A percentile compares a stretch with the other conserved stretches of the same genome.
Evolutionary conservation across 257 asterid species (phyloP).

Genomic region (Apocynum venetum): DNA sequence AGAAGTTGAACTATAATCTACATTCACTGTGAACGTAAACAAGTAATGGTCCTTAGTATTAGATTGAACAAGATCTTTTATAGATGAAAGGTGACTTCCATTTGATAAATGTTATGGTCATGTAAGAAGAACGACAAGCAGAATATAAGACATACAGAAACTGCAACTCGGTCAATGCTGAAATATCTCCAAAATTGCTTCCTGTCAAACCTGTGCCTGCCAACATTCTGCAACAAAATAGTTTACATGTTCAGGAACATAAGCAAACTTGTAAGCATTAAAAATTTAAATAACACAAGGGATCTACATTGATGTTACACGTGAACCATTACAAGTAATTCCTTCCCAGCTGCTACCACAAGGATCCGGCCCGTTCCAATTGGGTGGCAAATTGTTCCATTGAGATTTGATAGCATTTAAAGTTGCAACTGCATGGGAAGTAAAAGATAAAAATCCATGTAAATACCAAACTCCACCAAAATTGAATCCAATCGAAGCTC

Average conservation of each 20-base stretch:
- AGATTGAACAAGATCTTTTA: background rate
- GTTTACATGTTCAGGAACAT: slow-evolving; percentile 12
- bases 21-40: background rate
- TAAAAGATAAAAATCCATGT: background rate
- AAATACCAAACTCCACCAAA: slow-evolving; percentile 2
- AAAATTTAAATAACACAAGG: background rate
- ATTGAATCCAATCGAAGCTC: background rate
- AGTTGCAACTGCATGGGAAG: slow-evolving; percentile 53
- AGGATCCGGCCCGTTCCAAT: slow-evolving; percentile 80
- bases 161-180: slow-evolving; percentile 52
- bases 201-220: slow-evolving; percentile 60
- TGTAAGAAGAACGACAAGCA: background rate
- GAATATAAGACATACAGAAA: slow-evolving; percentile 46
- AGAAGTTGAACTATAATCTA: background rate
- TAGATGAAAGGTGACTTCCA: background rate
- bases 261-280: slow-evolving; percentile 9
- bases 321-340: slow-evolving; percentile 48
- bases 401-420: slow-evolving; percentile 55
- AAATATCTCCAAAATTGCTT: slow-evolving; percentile 51
- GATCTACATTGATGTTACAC: slow-evolving; percentile 66
- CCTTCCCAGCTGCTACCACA: slow-evolving; percentile 83
- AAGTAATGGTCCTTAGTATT: background rate
- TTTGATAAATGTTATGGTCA: background rate
- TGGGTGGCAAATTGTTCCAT: slow-evolving; percentile 86
- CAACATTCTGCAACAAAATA: slow-evolving; percentile 44